Conservation (phyloP, 768 basidiomycete genomes). For the Ramaria sp. region DNA sequence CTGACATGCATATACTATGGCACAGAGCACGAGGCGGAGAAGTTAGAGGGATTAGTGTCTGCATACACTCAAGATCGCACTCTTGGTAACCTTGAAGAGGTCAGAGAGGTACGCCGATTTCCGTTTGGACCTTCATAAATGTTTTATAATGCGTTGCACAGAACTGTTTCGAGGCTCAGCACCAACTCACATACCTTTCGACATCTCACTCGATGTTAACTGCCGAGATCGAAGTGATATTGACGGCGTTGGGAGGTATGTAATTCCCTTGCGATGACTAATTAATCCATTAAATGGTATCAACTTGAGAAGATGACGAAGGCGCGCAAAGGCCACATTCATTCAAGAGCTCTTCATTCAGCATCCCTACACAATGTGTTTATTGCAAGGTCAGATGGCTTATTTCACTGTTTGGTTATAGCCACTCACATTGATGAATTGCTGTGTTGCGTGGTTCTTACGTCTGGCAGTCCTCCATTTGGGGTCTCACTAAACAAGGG, state of each 20-base stretch:
- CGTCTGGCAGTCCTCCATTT: constrained; percentile 55
- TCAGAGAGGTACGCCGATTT: constrained; percentile 37
- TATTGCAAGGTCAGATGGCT: constrained; percentile 58
- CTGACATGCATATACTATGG: constrained; percentile 3
- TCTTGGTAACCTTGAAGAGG: constrained; percentile 47
- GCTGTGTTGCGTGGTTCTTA: not conserved
- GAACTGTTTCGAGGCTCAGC: constrained; percentile 54
- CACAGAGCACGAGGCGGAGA: constrained; percentile 45
- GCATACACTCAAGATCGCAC: constrained; percentile 38
- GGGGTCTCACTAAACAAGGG: constrained; percentile 81
- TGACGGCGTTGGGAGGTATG: constrained; percentile 53
- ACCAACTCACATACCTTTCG: constrained; percentile 43
- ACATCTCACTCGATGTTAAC: constrained; percentile 48
- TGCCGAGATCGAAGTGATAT: constrained; percentile 56
- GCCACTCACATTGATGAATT: not conserved
- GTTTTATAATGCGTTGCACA: constrained; percentile 18
- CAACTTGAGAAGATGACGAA: constrained; percentile 48
- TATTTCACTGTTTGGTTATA: not conserved
- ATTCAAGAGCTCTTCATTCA: constrained; percentile 81
- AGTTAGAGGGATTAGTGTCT: constrained; percentile 34
- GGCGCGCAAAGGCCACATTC: constrained; percentile 61
- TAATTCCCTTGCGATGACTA: not conserved
- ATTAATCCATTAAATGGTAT: not conserved
- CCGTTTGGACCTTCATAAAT: not conserved
- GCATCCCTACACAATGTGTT: constrained; percentile 72